Evolutionary conservation across 2,329 filamentous ascomycete genomes (phyloP), one percentile per base, ranked within the genome.

Genomic region (Penicillium sclerotigenum): DNA sequence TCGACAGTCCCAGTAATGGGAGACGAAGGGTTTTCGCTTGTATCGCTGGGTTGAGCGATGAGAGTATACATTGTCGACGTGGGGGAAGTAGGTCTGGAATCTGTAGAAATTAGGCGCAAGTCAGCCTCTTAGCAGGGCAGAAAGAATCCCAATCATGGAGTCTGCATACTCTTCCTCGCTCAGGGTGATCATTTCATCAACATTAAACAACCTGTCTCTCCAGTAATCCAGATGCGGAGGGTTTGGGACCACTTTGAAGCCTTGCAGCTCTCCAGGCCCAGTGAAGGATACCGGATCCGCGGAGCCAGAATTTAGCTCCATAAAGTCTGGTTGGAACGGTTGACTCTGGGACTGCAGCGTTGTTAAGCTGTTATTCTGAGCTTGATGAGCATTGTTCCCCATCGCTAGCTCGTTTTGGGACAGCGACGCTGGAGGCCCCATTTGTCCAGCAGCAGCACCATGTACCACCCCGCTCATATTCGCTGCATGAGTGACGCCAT

Each of bases 1-100:
- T 33, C 89, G 83, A 67, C 89, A 93, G 74, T 92, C 89, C 86
- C 88, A 92, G 73, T 92, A 93, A 73, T 91, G 88, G 1, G 88
- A 90, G 52, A 91, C 81, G 63, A 92, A 90, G n/a, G 87, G 86
- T 65, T 90, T 90, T 66, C 87, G 86, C 76, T 92, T 92, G 73
- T 91, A 91, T 52, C 81, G 81, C 70, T 92, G 89, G 2, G 89
- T 91, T 1, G 89, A 91, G 59, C 89, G 87, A 74, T 91, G 89
- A 26, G 89, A 92, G 74, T 91, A 93, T 64, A 92, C 83, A 70
- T 92, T 92, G 76, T 92, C 89, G 63, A 93, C 82, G 72, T 92
- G 89, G 0, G 89, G 88, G 66, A 91, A 92, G 73, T 92, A 93
- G 7, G 84, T 90, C 67, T 90, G 83, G 69, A 89, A 91, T 67